Evolutionary conservation across 1,139 yeast genomes (phyloP).

Genomic region (Geotrichum klebahnii): DNA sequence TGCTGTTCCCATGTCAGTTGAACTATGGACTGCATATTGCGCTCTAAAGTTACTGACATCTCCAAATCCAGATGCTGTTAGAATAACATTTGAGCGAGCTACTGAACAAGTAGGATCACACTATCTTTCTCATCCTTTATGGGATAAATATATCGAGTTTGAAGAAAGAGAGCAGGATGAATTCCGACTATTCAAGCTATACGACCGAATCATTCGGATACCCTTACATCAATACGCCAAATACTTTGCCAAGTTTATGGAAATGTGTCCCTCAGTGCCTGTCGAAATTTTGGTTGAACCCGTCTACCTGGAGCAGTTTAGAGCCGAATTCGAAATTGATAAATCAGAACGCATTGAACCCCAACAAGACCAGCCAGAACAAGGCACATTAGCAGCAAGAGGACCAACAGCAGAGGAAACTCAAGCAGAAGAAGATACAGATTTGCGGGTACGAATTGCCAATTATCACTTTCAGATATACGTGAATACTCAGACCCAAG

Average conservation of each 20-base stretch:
- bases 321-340: constrained; percentile 33
- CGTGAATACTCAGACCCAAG: constrained; percentile 58
- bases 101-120: constrained; percentile 64
- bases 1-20: constrained; percentile 52
- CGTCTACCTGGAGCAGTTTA: constrained; percentile 30
- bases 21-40: constrained; percentile 72
- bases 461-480: constrained; percentile 46
- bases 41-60: constrained; percentile 49
- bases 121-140: constrained; percentile 68
- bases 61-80: constrained; percentile 15
- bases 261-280: constrained; percentile 30
- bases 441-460: constrained; percentile 33
- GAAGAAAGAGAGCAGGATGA: constrained; percentile 40
- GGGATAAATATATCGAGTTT: constrained; percentile 68
- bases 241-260: constrained; percentile 41
- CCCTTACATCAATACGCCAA: constrained; percentile 75
- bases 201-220: constrained; percentile 49
- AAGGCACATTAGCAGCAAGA: constrained; percentile 5
- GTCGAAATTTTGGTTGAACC: constrained; percentile 30
- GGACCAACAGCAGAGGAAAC: constrained; percentile 5
- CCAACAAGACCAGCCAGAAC: constrained; percentile 12
- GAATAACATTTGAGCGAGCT: constrained; percentile 54
- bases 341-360: constrained; percentile 14
- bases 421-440: constrained; percentile 28
- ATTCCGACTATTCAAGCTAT: constrained; percentile 23